Percentiles rank a stretch among this genome's conserved stretches.
Evolutionary conservation across 306 rosid genomes (phyloP).

Genomic region (Vicia sativa): DNA sequence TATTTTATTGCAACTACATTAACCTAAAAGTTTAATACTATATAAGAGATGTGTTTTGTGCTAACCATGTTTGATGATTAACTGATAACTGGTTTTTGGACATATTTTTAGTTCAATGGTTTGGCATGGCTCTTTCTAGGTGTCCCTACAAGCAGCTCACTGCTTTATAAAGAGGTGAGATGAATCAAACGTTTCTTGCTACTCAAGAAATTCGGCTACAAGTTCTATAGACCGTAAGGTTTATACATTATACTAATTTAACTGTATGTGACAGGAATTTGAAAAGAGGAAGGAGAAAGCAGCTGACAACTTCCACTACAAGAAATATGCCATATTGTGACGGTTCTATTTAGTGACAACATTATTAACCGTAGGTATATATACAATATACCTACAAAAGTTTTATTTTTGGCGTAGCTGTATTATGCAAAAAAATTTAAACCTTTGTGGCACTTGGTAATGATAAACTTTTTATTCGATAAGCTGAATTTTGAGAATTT

Average conservation of each 20-base stretch:
- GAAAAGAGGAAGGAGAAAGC: conserved; percentile 89
- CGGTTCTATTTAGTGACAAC: too few species aligned
- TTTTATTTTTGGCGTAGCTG: too few species aligned
- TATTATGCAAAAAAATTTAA: too few species aligned
- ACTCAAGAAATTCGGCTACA: not conserved
- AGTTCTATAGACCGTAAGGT: not conserved
- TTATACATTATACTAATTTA: not conserved
- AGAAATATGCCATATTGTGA: too few species aligned
- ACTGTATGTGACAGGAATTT: conserved; percentile 62
- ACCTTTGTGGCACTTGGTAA: too few species aligned
- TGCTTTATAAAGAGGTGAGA: conserved; percentile 96
- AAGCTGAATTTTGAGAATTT: too few species aligned
- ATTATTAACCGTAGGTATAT: too few species aligned
- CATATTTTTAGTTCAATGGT: conserved; percentile 75
- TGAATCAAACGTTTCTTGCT: conserved; percentile 10
- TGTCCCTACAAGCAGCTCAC: conserved; percentile 94
- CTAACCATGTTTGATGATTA: conserved; percentile 22
- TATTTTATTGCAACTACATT: too few species aligned
- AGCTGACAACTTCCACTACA: conserved; percentile 66
- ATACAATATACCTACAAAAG: too few species aligned
- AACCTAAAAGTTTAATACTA: too few species aligned
- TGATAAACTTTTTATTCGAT: too few species aligned
- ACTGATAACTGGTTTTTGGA: conserved; percentile 29
- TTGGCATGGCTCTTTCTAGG: conserved; percentile 99
- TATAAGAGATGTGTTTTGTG: conserved; percentile 2